Conservation (phyloP, 192 early-diverging fungal genomes). For the Pilobolus umbonatus region DNA sequence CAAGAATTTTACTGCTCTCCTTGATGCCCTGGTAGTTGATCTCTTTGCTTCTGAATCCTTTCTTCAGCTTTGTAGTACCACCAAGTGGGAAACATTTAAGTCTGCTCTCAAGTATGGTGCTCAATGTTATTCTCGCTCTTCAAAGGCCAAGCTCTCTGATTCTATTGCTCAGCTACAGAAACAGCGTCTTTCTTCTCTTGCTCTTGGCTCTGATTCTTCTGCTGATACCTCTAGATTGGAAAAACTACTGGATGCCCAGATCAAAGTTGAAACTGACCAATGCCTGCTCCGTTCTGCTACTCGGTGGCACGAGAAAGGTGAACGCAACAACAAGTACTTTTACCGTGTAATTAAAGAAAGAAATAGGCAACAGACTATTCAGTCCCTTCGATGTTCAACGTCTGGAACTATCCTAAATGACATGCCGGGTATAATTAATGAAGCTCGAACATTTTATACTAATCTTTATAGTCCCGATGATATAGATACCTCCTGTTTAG, state of each 20-base stretch:
- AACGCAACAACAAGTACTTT: slow-evolving; percentile 25
- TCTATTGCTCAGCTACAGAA: background rate
- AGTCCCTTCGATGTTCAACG: background rate
- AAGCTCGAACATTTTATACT: background rate
- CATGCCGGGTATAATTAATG: background rate
- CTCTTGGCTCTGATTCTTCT: background rate
- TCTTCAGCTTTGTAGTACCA: background rate
- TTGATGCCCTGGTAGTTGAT: background rate
- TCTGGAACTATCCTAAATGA: background rate
- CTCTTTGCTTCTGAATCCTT: too few species aligned
- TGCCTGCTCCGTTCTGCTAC: background rate
- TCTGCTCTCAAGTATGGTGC: background rate
- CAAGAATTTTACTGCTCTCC: background rate
- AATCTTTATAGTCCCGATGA: background rate
- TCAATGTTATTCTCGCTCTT: background rate
- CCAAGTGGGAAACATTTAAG: background rate
- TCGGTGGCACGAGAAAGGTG: slow-evolving; percentile 21
- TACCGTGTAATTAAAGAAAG: slow-evolving; percentile 16
- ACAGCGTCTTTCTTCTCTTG: background rate
- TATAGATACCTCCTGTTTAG: too few species aligned
- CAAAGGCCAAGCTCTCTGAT: background rate
- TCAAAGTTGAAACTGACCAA: background rate
- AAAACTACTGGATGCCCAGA: background rate
- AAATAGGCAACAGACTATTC: background rate
- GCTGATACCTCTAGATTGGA: background rate